Conservation (phyloP, 768 basidiomycete species). For the Gautieria morchelliformis region DNA sequence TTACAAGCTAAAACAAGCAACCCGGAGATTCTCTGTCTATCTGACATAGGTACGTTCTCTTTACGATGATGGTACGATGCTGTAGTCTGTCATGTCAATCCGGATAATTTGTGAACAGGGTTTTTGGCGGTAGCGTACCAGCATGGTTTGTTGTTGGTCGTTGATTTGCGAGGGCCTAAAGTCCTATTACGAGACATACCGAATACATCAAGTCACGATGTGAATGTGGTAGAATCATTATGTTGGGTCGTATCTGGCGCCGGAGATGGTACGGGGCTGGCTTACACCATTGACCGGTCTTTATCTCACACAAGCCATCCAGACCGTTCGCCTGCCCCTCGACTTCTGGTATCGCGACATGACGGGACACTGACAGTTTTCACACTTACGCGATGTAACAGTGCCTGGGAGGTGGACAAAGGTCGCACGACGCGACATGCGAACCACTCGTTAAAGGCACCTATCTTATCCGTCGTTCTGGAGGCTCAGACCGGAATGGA, state of each 20-base stretch:
- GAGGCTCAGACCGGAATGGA: conserved; percentile 39
- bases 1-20: conserved; percentile 38
- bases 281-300: background rate
- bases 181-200: conserved; percentile 44
- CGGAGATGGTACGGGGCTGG: conserved; percentile 34
- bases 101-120: conserved; percentile 30
- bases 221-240: conserved; percentile 41
- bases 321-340: conserved; percentile 40
- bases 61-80: background rate
- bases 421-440: conserved; percentile 20
- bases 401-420: conserved; percentile 23
- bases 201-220: conserved; percentile 27
- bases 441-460: conserved; percentile 36
- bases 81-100: background rate
- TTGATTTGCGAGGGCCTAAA: conserved; percentile 69
- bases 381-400: conserved; percentile 32
- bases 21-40: conserved; percentile 43
- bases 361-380: conserved; percentile 56
- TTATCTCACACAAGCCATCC: background rate
- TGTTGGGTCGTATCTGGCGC: conserved; percentile 58
- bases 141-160: conserved; percentile 46
- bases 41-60: conserved; percentile 52
- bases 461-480: conserved; percentile 35
- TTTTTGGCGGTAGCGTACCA: conserved; percentile 68
- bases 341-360: conserved; percentile 50